Conservation (phyloP, 2,329 filamentous ascomycete genomes). For the Pseudodiploospora longispora region DNA sequence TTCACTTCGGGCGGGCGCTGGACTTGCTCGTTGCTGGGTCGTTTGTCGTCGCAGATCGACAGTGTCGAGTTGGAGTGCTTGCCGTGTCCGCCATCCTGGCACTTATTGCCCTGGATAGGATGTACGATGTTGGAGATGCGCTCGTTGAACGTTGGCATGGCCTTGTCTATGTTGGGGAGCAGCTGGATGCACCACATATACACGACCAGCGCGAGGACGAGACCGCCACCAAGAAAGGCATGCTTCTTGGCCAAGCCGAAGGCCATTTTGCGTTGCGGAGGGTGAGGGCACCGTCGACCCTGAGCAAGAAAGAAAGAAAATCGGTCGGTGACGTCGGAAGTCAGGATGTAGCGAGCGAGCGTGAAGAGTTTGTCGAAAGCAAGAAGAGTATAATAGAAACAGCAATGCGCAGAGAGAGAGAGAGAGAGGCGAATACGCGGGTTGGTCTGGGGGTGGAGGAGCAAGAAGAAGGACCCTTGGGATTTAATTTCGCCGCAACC, state of each 20-base stretch:
- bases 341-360: background rate
- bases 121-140: background rate
- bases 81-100: no score
- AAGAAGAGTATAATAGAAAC: no score
- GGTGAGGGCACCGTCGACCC: background rate
- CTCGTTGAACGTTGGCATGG: background rate
- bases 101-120: no score
- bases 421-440: no score
- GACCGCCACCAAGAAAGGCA: slow-evolving; percentile 1
- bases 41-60: no score
- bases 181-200: slow-evolving; percentile 8
- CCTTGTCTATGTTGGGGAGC: slow-evolving; percentile 1
- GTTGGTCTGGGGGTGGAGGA: no score
- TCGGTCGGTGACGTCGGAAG: background rate
- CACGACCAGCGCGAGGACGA: slow-evolving; percentile 5
- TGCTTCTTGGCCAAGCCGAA: slow-evolving; percentile 5
- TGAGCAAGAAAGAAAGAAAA: background rate
- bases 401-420: no score
- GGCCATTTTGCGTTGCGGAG: background rate
- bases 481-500: no score
- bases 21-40: no score
- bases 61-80: slow-evolving; percentile 1
- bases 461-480: no score
- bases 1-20: slow-evolving; percentile 6
- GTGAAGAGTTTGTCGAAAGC: no score